Conservation (phyloP, 805 yeast genomes). For the Yamadazyma paraphyllophila region DNA sequence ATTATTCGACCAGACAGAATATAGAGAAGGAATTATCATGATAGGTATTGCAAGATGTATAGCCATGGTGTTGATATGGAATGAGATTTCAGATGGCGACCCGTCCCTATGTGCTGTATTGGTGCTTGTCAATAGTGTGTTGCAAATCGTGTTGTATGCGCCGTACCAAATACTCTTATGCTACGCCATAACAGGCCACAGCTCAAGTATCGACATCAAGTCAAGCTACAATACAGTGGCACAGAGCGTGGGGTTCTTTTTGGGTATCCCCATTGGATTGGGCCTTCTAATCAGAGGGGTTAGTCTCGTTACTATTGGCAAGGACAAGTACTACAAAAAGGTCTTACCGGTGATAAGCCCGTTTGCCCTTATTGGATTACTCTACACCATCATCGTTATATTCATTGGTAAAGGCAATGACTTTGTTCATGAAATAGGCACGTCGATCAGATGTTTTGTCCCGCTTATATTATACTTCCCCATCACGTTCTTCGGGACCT, state of each 20-base stretch:
- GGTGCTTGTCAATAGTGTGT: slow-evolving; percentile 49
- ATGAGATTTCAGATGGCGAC: slow-evolving; percentile 53
- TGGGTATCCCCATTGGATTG: slow-evolving; percentile 51
- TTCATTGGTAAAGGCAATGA: slow-evolving; percentile 51
- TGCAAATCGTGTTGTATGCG: slow-evolving; percentile 53
- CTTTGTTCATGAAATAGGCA: slow-evolving; percentile 46
- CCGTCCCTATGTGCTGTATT: slow-evolving; percentile 48
- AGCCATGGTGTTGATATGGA: slow-evolving; percentile 64
- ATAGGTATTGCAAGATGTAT: slow-evolving; percentile 60
- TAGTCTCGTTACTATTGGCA: slow-evolving; percentile 25
- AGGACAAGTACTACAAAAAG: slow-evolving; percentile 27
- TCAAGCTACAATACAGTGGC: slow-evolving; percentile 42
- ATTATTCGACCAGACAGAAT: slow-evolving; percentile 46
- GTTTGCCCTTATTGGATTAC: slow-evolving; percentile 49
- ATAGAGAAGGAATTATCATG: slow-evolving; percentile 55
- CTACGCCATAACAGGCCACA: slow-evolving; percentile 37
- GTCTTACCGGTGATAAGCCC: slow-evolving; percentile 46
- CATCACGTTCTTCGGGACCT: slow-evolving; percentile 47
- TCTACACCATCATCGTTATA: slow-evolving; percentile 51
- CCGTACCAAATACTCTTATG: slow-evolving; percentile 50
- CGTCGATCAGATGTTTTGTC: slow-evolving; percentile 49
- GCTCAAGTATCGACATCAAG: slow-evolving; percentile 17
- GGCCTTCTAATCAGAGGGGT: slow-evolving; percentile 44
- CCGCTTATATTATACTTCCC: slow-evolving; percentile 50
- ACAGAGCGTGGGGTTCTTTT: slow-evolving; percentile 48